Conservation (phyloP, 129 eudicot species). For the Smallanthus sonchifolius region DNA sequence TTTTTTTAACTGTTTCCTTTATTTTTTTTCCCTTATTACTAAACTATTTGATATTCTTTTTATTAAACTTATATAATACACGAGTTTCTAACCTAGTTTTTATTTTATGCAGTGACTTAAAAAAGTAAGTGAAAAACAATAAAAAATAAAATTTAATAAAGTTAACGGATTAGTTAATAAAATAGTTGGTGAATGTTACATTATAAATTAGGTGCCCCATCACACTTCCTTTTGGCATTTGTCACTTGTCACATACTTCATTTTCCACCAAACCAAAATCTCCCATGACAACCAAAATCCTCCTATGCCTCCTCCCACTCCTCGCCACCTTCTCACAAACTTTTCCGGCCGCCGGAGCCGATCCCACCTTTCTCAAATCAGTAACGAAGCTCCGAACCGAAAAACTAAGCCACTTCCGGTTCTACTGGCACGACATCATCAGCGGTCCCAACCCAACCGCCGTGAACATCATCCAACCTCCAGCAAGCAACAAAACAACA, state of each 20-base stretch:
- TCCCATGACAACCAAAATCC: constrained; percentile 20
- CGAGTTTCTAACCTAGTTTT: no score
- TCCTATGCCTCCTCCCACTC: constrained; percentile 16
- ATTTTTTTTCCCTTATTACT: no score
- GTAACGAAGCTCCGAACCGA: constrained; percentile 25
- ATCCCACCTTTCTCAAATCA: constrained; percentile 17
- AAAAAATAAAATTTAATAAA: no score
- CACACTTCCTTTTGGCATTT: not conserved
- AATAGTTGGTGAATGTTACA: not conserved
- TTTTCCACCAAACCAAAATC: constrained; percentile 3
- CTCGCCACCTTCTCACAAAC: constrained; percentile 18
- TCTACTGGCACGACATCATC: constrained; percentile 58
- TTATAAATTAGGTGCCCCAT: constrained; percentile 18
- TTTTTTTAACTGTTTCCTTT: no score
- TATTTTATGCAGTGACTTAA: not conserved
- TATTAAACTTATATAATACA: no score
- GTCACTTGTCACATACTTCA: not conserved
- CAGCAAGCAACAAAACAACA: constrained; percentile 9
- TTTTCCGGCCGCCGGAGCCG: constrained; percentile 10
- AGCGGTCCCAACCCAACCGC: constrained; percentile 47
- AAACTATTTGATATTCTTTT: no score
- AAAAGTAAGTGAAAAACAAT: no score
- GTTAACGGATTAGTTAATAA: not conserved
- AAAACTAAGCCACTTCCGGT: constrained; percentile 48
- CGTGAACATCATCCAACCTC: constrained; percentile 30